Conservation (phyloP, 1,139 yeast species). For the Kazachstania sp. region DNA sequence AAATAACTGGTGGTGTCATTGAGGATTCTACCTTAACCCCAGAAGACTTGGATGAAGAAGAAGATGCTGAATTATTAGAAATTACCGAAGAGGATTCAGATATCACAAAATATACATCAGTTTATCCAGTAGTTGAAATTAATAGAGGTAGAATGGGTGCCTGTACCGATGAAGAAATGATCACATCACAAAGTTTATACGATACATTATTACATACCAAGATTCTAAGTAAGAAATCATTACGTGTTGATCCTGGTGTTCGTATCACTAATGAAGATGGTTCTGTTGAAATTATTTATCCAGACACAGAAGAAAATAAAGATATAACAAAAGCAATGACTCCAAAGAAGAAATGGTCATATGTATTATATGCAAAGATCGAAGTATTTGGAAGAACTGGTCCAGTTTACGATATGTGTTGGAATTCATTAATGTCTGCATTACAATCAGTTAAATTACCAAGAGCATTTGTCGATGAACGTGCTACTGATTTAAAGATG, state of each 20-base stretch:
- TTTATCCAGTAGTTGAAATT: constrained; percentile 76
- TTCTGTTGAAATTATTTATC: constrained; percentile 35
- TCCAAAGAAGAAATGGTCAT: constrained; percentile 42
- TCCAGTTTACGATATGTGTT: constrained; percentile 70
- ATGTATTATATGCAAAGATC: constrained; percentile 64
- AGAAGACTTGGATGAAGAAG: constrained; percentile 33
- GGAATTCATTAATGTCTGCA: constrained; percentile 62
- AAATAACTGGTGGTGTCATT: constrained; percentile 62
- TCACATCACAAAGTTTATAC: constrained; percentile 57
- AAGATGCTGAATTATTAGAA: constrained; percentile 34
- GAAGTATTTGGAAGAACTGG: constrained; percentile 77
- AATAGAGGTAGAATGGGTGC: constrained; percentile 70
- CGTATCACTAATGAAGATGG: constrained; percentile 39
- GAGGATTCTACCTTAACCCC: constrained; percentile 39
- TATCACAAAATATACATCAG: constrained; percentile 34
- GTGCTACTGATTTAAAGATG: constrained; percentile 42
- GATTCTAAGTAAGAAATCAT: constrained; percentile 39
- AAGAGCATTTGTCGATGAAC: constrained; percentile 52
- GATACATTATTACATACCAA: constrained; percentile 52
- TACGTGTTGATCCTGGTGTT: constrained; percentile 44
- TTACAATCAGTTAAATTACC: constrained; percentile 57
- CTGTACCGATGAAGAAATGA: constrained; percentile 89
- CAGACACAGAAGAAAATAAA: constrained; percentile 27
- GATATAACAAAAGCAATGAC: constrained; percentile 12
- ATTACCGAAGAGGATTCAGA: constrained; percentile 12